phyloP scores from a whole-genome alignment of 176 grass and related monocot genomes.

The Paspalum vaginatum region DNA sequence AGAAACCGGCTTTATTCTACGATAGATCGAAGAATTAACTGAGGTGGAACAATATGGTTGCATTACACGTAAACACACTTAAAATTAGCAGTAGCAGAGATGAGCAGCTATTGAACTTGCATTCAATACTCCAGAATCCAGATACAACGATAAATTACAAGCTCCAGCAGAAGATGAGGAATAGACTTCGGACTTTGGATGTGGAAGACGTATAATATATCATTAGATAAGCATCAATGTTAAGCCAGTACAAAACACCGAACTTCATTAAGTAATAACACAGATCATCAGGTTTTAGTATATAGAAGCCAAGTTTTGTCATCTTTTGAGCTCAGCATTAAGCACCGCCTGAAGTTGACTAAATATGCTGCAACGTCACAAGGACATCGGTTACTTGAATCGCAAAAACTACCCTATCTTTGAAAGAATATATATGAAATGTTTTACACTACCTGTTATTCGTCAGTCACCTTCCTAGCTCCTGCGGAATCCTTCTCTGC shows the following conservation, averaged over 20 bases:
- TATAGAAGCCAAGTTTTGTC: neutral
- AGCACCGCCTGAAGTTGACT: slow-evolving; percentile 10
- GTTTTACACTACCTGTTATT: neutral
- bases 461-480: neutral
- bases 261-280: neutral
- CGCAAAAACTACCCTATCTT: neutral
- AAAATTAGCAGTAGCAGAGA: neutral
- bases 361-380: neutral
- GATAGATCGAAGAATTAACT: neutral
- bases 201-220: neutral
- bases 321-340: neutral
- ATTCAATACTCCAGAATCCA: neutral
- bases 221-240: neutral
- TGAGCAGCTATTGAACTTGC: neutral
- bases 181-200: neutral
- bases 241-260: neutral
- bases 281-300: neutral
- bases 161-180: neutral
- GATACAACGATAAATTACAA: neutral
- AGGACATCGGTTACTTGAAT: neutral
- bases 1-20: neutral
- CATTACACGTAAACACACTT: neutral
- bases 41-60: neutral
- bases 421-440: neutral
- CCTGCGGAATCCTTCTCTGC: neutral